Base-by-base conservation (phyloP, 495 filamentous ascomycete genomes). In the Penicillium macrosclerotiorum region DNA sequence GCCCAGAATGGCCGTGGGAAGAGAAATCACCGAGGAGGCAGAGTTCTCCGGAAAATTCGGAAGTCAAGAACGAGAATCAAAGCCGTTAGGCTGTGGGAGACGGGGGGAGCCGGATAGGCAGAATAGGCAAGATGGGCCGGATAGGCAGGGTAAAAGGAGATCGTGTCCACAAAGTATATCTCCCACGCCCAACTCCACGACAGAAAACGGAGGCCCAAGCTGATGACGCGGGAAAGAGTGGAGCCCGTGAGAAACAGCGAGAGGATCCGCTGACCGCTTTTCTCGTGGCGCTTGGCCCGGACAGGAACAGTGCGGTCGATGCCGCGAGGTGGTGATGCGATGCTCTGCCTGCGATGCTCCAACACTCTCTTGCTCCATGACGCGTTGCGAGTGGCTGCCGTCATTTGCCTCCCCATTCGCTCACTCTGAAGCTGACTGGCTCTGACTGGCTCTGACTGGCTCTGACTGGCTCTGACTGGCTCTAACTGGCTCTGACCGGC, bases 221-320 rank as follows among this genome's bases (percentile, higher is more conserved):
- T 49, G 31, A 41, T 39, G 37, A 49, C 48, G 44, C 49, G 52
- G 53, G 42, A 51, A 20, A n/a, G 29, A 32, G 57, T 54, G 57
- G 53, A 43, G 56, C 19, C 33, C 31, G 12, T 17, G n/a, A n/a
- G n/a, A n/a, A n/a, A n/a, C n/a, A n/a, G n/a, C n/a, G n/a, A n/a
- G n/a, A n/a, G 37, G 13, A 34, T 40, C 40, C 12, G 3, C 37
- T 53, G 55, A 62, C 59, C 52, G 55, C 59, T 51, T 53, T 41
- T 53, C 37, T 16, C 24, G 31, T 42, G 17, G 5, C 42, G 24
- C 37, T 47, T 42, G 22, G 16, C 37, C 45, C 25, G 12, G 32
- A 41, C 5, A 45, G 44, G 47, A 32, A 52, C 34, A 47, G 23
- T 26, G 39, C 27, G 23, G 34, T 24, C 36, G 17, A 23, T 50